phyloP scores from a whole-genome alignment of 805 yeast genomes.

The Barnettozyma siamensis region DNA sequence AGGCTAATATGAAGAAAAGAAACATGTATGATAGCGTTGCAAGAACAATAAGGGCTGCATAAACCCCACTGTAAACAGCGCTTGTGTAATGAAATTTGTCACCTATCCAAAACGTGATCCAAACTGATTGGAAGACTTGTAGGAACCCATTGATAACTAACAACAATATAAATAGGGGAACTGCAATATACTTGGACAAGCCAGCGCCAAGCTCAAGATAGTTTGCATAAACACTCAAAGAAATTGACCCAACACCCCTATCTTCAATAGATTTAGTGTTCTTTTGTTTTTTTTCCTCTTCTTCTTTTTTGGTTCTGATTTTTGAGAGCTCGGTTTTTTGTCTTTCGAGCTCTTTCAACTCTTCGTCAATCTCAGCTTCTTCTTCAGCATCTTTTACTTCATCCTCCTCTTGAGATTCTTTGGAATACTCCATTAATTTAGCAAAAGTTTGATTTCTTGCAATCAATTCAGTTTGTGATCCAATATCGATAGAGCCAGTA shows the following conservation, averaged over 20 bases:
- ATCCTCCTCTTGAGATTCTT: conserved; percentile 26
- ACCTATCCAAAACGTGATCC: conserved; percentile 76
- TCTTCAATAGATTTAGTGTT: conserved; percentile 10
- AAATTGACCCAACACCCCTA: conserved; percentile 18
- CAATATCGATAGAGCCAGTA: conserved; percentile 60
- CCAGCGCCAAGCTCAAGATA: conserved; percentile 47
- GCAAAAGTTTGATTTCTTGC: conserved; percentile 40
- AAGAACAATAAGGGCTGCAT: conserved; percentile 49
- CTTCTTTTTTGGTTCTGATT: conserved; percentile 16
- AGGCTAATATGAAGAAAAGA: conserved; percentile 48
- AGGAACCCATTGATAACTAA: conserved; percentile 39
- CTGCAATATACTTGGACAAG: conserved; percentile 24
- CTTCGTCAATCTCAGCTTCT: conserved; percentile 23
- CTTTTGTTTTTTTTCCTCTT: neutral
- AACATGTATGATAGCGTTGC: conserved; percentile 43
- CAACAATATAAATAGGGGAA: conserved; percentile 24
- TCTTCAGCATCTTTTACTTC: conserved; percentile 25
- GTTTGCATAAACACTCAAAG: conserved; percentile 31
- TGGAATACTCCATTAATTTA: conserved; percentile 44
- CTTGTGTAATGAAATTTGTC: conserved; percentile 40
- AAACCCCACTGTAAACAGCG: conserved; percentile 60
- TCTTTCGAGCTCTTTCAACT: conserved; percentile 20
- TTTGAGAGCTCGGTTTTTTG: conserved; percentile 20
- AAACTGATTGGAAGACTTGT: conserved; percentile 54
- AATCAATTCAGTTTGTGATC: conserved; percentile 51